Percentiles rank a stretch among this genome's conserved stretches.
Conservation (phyloP, 2,329 filamentous ascomycete species). For the Mycogone perniciosa region DNA sequence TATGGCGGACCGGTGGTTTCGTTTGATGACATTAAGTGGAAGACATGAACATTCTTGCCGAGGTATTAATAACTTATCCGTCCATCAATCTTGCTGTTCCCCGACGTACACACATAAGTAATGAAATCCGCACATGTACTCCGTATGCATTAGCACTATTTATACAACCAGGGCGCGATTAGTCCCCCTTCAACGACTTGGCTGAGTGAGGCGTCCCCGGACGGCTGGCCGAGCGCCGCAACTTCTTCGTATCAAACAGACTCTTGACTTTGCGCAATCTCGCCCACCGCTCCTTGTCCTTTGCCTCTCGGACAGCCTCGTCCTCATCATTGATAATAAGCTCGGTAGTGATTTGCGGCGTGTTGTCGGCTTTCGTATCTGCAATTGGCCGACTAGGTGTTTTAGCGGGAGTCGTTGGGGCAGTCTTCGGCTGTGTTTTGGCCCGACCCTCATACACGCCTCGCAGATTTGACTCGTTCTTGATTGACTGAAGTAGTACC, state of each 20-base stretch:
- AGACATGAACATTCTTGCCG: conserved; percentile 14
- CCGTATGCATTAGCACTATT: neutral
- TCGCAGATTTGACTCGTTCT: conserved; percentile 52
- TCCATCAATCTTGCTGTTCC: neutral
- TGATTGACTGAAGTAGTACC: conserved; percentile 46
- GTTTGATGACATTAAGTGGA: conserved; percentile 35
- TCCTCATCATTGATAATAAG: conserved; percentile 21
- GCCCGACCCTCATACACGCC: conserved; percentile 28
- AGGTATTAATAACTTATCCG: conserved; percentile 7
- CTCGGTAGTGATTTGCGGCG: conserved; percentile 10
- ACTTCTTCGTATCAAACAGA: conserved; percentile 60
- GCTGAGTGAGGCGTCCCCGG: conserved; percentile 34
- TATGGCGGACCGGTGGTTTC: conserved; percentile 33
- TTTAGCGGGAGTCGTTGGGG: conserved; percentile 12
- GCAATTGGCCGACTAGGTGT: conserved; percentile 7
- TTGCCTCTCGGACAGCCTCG: conserved; percentile 42
- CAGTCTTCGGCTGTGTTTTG: conserved; percentile 18
- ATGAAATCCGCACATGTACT: too few species aligned
- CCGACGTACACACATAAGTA: too few species aligned
- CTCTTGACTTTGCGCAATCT: conserved; percentile 65
- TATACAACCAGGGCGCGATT: neutral
- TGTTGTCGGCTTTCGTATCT: neutral
- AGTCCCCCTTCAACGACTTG: conserved; percentile 9
- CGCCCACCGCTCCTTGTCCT: conserved; percentile 70
- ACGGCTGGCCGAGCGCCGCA: conserved; percentile 35